Evolutionary conservation across 345 rosid species (phyloP), one percentile per base, ranked within the genome.

Genomic region (Boechera retrofracta): DNA sequence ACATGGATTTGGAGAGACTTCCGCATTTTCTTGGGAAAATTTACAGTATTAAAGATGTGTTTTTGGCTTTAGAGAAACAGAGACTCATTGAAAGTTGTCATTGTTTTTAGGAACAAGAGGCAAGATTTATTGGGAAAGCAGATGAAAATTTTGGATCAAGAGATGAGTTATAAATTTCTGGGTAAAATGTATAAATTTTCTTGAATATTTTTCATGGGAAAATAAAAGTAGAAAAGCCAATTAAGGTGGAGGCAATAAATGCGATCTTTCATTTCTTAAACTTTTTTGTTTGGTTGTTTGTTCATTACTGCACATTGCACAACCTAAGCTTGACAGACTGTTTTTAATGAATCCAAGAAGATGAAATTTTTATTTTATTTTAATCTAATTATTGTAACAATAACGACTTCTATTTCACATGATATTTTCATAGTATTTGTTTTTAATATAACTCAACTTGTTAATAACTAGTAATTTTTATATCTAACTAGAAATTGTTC

Each of bases 221-320:
- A 59, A 48, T 6, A 68, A 45, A 24, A 47, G 18, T n/a, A 66
- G 41, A 58, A 67, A 48, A 58, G 61, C 35, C 15, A 67, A 32
- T 66, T 58, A 55, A 63, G 73, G 73, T 72, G 73, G 64, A 60
- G 10, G 62, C 64, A 67, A 53, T 79, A 67, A 79, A 67, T 73
- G 73, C 15, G 1, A 60, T 33, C 15, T 13, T 62, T 49, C 1
- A 45, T 51, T 58, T 47, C 13, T 10, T 54, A 41, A 8, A 35
- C 4, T 33, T 26, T 9, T 59, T 72, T 39, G 61, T 78, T 78
- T 78, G 70, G 47, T 79, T 52, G 74, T 73, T 67, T 62, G 71
- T 73, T 68, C 74, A 79, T 73, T 45, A 67, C 66, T 79, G 78
- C 74, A 67, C 77, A 72, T 71, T 65, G 67, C 76, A 58, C 81